Percentiles rank a stretch among this genome's conserved stretches.
phyloP scores from a whole-genome alignment of 371 early-diverging fungal genomes.

The Mucor piriformis region DNA sequence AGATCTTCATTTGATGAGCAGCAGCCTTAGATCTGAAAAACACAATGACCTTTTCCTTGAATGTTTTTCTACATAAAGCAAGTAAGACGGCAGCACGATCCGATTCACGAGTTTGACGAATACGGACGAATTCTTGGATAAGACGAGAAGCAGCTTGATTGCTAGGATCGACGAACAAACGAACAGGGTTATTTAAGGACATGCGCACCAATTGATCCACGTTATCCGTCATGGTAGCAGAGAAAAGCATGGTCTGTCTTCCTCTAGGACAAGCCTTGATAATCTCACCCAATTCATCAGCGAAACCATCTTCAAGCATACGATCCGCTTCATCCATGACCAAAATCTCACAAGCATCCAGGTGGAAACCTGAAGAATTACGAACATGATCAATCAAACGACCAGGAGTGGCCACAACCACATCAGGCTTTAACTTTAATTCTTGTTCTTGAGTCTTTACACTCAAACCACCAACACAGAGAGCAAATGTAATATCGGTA shows the following conservation, averaged over 20 bases:
- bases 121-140: constrained; percentile 96
- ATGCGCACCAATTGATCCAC: constrained; percentile 94
- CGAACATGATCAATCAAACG: constrained; percentile 98
- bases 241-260: constrained; percentile 98
- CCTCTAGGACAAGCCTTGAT: constrained; percentile 87
- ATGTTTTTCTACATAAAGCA: constrained; percentile 84
- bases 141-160: constrained; percentile 81
- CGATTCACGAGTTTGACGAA: constrained; percentile 83
- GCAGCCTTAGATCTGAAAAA: constrained; percentile 94
- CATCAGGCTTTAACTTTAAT: constrained; percentile 90
- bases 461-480: constrained; percentile 94
- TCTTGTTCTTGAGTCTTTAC: constrained; percentile 92
- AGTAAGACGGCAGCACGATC: constrained; percentile 86
- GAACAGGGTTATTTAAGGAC: constrained; percentile 88
- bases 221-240: constrained; percentile 99
- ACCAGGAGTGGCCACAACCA: constrained; percentile 99
- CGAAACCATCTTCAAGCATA: constrained; percentile 99
- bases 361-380: constrained; percentile 86
- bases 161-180: constrained; percentile 86
- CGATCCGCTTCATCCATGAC: constrained; percentile 99
- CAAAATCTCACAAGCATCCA: constrained; percentile 95
- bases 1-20: constrained; percentile 95
- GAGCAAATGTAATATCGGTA: constrained; percentile 85
- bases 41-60: constrained; percentile 78
- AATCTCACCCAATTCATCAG: constrained; percentile 96